Conservation (phyloP, 2,329 filamentous ascomycete genomes). For the Boeremia lycopersici region DNA sequence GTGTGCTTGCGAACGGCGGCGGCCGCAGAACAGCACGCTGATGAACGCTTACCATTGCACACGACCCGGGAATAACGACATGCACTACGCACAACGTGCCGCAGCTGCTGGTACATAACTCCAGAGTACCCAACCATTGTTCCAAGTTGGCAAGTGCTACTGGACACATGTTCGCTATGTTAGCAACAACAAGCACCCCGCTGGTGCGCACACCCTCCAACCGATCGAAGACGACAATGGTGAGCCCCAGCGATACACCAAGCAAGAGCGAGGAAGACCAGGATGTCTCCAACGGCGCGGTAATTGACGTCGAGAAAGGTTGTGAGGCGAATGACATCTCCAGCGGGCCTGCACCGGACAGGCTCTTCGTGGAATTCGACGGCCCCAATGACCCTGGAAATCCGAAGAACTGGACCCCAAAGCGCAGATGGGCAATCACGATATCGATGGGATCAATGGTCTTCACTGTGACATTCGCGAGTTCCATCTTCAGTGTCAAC, state of each 20-base stretch:
- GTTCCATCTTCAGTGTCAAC: slow-evolving; percentile 65
- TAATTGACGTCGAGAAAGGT: slow-evolving; percentile 7
- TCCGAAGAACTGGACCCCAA: slow-evolving; percentile 71
- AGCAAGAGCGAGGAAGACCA: slow-evolving; percentile 15
- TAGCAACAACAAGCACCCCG: not conserved
- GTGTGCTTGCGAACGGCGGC: slow-evolving; percentile 2
- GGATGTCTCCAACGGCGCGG: not conserved
- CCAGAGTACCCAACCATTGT: not conserved
- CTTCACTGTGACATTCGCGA: slow-evolving; percentile 54
- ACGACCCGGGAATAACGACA: slow-evolving; percentile 9
- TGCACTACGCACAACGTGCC: slow-evolving; percentile 3
- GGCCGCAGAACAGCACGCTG: slow-evolving; percentile 7
- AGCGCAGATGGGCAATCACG: slow-evolving; percentile 72
- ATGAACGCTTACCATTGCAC: slow-evolving; percentile 1
- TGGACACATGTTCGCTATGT: not conserved
- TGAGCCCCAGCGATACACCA: not conserved
- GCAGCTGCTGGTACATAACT: slow-evolving; percentile 3
- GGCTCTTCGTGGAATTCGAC: slow-evolving; percentile 71
- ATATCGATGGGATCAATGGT: slow-evolving; percentile 61
- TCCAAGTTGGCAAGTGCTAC: not conserved
- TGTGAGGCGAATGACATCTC: not conserved
- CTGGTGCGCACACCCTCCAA: slow-evolving; percentile 5
- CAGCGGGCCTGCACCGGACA: not conserved
- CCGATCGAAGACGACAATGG: slow-evolving; percentile 3
- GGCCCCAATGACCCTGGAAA: slow-evolving; percentile 72